Evolutionary conservation across 2,329 filamentous ascomycete genomes (phyloP).

Genomic region (Cladobotryum protrusum): DNA sequence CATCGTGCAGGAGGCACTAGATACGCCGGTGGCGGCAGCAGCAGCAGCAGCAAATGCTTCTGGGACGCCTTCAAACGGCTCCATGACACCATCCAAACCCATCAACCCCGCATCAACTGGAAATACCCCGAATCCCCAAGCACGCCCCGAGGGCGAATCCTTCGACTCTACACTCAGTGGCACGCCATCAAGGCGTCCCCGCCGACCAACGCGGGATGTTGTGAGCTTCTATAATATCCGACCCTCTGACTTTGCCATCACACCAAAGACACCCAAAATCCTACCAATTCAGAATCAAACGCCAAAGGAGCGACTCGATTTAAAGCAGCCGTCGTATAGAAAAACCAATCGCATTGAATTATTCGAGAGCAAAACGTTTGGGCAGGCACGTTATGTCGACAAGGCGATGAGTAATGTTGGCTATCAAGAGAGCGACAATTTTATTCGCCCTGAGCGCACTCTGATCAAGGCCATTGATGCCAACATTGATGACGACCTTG

Average conservation of each 20-base stretch:
- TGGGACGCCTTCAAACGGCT: constrained; percentile 31
- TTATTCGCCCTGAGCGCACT: constrained; percentile 67
- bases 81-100: constrained; percentile 42
- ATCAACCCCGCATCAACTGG: constrained; percentile 37
- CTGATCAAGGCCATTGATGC: constrained; percentile 59
- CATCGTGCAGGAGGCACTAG: constrained; percentile 38
- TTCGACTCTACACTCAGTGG: constrained; percentile 24
- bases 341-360: constrained; percentile 72
- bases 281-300: constrained; percentile 75
- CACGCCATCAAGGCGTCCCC: constrained; percentile 30
- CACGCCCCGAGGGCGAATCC: constrained; percentile 24
- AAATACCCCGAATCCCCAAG: constrained; percentile 36
- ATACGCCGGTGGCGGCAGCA: constrained; percentile 25
- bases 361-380: constrained; percentile 79
- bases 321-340: constrained; percentile 70
- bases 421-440: constrained; percentile 92
- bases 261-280: constrained; percentile 56
- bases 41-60: constrained; percentile 15
- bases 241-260: constrained; percentile 34
- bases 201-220: constrained; percentile 45
- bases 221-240: constrained; percentile 49
- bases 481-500: constrained; percentile 53
- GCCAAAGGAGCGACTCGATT: constrained; percentile 70
- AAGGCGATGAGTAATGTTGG: constrained; percentile 94
- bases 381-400: constrained; percentile 87